Conservation (phyloP, 192 early-diverging fungal species). For the Dispira simplex region DNA sequence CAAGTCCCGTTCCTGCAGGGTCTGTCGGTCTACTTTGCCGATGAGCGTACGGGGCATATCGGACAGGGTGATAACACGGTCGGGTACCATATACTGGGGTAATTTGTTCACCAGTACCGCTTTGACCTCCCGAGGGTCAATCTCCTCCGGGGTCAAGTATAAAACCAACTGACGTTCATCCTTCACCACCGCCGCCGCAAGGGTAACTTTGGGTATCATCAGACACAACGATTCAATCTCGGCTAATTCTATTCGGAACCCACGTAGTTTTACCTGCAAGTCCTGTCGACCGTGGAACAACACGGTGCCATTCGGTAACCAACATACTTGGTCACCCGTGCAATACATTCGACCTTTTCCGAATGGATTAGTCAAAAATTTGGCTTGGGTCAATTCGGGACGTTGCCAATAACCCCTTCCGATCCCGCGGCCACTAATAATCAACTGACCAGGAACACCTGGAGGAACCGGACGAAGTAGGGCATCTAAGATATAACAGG, state of each 20-base stretch:
- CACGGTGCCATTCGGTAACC: constrained; percentile 35
- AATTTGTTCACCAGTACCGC: background rate
- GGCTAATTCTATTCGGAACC: constrained; percentile 45
- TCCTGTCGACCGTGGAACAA: constrained; percentile 45
- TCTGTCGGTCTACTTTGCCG: background rate
- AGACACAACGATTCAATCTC: constrained; percentile 29
- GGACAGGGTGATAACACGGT: background rate
- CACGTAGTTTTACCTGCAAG: constrained; percentile 53
- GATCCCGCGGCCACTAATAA: constrained; percentile 36
- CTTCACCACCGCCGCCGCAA: constrained; percentile 4
- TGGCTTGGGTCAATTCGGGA: constrained; percentile 26
- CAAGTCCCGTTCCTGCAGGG: background rate
- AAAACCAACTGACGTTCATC: background rate
- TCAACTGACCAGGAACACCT: constrained; percentile 34
- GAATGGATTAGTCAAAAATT: constrained; percentile 43
- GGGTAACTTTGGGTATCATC: background rate
- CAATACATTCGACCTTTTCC: constrained; percentile 30
- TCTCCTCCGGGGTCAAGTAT: background rate
- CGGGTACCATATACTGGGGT: constrained; percentile 8
- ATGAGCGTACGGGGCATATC: background rate
- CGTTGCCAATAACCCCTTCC: constrained; percentile 39
- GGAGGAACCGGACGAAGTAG: constrained; percentile 9
- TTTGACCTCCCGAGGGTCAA: background rate
- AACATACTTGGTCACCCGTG: constrained; percentile 46
- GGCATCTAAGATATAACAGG: background rate